phyloP scores from a whole-genome alignment of 768 basidiomycete species.

The Mycena venus region DNA sequence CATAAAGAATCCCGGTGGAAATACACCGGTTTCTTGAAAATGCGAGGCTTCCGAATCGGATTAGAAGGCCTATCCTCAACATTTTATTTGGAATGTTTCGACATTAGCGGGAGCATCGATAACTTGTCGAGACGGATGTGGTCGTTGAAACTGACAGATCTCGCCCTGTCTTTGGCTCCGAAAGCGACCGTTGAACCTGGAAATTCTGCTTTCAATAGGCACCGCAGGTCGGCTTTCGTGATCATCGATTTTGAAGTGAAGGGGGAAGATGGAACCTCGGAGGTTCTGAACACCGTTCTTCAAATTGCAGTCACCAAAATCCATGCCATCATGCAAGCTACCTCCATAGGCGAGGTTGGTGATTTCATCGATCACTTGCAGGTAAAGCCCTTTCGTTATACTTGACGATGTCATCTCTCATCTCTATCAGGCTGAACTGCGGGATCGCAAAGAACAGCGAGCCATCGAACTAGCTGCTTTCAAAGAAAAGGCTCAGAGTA shows the following conservation, averaged over 20 bases:
- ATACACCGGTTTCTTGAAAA: constrained; percentile 69
- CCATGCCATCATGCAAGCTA: constrained; percentile 95
- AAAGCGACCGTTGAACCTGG: constrained; percentile 52
- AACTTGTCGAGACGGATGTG: constrained; percentile 66
- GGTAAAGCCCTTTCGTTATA: constrained; percentile 52
- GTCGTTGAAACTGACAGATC: constrained; percentile 78
- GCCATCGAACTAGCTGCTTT: constrained; percentile 85
- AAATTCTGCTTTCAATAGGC: constrained; percentile 64
- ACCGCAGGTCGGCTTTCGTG: constrained; percentile 85
- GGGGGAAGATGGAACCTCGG: constrained; percentile 42
- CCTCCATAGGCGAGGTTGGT: constrained; percentile 90
- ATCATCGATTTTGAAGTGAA: constrained; percentile 76
- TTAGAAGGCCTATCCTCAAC: constrained; percentile 81
- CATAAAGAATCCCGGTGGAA: constrained; percentile 38
- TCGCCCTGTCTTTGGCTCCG: constrained; percentile 89
- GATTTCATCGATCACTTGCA: constrained; percentile 91
- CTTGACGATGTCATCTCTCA: background rate
- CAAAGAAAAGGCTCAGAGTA: constrained; percentile 81
- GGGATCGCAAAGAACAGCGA: constrained; percentile 80
- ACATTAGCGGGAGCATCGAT: constrained; percentile 74
- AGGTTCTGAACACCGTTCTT: constrained; percentile 49
- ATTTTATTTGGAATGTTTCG: constrained; percentile 80
- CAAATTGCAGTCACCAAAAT: constrained; percentile 77
- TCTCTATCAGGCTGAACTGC: constrained; percentile 73
- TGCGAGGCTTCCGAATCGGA: constrained; percentile 86